Base-by-base conservation (phyloP, 352 stramenopile genomes). In the Phytophthora cryptogea region DNA sequence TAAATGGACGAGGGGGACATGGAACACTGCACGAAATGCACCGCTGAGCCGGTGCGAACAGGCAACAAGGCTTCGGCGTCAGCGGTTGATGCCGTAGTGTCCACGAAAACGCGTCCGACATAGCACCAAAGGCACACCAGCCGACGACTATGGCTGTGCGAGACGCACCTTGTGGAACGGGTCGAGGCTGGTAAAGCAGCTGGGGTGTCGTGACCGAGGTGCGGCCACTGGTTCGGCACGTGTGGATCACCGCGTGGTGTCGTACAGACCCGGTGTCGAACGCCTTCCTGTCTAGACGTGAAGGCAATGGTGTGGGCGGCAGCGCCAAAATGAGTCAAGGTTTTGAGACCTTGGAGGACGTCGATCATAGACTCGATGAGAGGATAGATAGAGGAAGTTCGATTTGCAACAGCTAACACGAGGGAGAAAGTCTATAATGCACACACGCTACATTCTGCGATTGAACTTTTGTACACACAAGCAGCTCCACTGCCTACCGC, bases 101-200 rank as follows among this genome's bases (percentile, higher is more conserved):
- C 51, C 51, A 66, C 16, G 46, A 66, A 39, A 56, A 47, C 20
- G 37, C 10, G 35, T 46, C 32, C 13, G 26, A 5, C 31, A 51
- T 28, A 13, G 44, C 59, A 63, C 45, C 17, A 31, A 57, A 51
- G 33, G 61, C 37, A 62, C 45, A 61, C 54, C 61, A 69, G 60
- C 53, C 60, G 60, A 69, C 10, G 8, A 37, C n/a, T 23, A 56
- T 48, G 51, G 44, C 14, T 41, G 50, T 51, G 17, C 42, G 30
- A 51, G 59, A 47, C 54, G 32, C 43, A 44, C 4, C 56, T 66
- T 47, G 36, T 61, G 61, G 55, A 54, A 51, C 28, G 53, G 50
- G 11, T 26, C 7, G n/a, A 31, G 40, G 62, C 62, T 66, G 49
- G 11, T 26, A 48, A 66, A 66, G 55, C 62, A 70, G 23, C 37